These are phyloP conservation scores for Psilocybe cyanescens DNA, from an alignment of 768 basidiomycete species.

Conservation along the genomic window DNA sequence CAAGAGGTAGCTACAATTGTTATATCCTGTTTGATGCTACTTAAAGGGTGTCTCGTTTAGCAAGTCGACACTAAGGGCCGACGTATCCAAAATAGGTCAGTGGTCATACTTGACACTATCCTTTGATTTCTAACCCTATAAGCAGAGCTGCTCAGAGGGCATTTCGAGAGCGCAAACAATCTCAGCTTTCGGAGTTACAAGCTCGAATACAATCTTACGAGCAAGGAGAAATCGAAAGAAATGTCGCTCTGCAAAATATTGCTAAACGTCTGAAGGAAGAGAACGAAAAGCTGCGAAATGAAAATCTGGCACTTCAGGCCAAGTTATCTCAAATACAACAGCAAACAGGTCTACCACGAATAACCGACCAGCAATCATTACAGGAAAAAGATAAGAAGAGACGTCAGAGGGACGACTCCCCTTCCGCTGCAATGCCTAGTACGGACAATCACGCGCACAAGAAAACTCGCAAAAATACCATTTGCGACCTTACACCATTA, in stretches of 20 bases:
- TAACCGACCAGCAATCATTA: conserved; percentile 16
- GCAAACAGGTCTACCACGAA: conserved; percentile 16
- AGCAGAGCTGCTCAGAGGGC: conserved; percentile 85
- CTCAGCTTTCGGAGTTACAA: conserved; percentile 86
- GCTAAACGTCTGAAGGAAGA: conserved; percentile 88
- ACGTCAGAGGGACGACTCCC: conserved; percentile 58
- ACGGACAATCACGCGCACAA: conserved; percentile 19
- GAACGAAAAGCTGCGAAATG: conserved; percentile 72
- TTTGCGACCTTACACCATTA: conserved; percentile 23
- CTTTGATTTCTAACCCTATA: conserved; percentile 2
- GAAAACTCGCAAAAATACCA: conserved; percentile 29
- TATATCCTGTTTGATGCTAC: background rate
- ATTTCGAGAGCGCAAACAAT: conserved; percentile 88
- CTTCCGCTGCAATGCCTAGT: conserved; percentile 15
- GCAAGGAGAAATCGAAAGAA: conserved; percentile 89
- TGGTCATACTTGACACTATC: conserved; percentile 1
- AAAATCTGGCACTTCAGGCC: conserved; percentile 66
- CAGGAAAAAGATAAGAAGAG: conserved; percentile 49
- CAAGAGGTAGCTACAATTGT: conserved; percentile 48
- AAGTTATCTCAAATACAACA: conserved; percentile 47
- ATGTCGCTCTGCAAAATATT: conserved; percentile 80
- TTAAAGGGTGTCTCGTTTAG: conserved; percentile 8
- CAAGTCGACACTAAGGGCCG: conserved; percentile 62
- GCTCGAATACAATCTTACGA: conserved; percentile 85
- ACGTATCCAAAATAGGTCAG: conserved; percentile 77